Evolutionary conservation across 805 yeast species (phyloP), one percentile per base, ranked within the genome.

Genomic region (Maudiozyma barnettii): DNA sequence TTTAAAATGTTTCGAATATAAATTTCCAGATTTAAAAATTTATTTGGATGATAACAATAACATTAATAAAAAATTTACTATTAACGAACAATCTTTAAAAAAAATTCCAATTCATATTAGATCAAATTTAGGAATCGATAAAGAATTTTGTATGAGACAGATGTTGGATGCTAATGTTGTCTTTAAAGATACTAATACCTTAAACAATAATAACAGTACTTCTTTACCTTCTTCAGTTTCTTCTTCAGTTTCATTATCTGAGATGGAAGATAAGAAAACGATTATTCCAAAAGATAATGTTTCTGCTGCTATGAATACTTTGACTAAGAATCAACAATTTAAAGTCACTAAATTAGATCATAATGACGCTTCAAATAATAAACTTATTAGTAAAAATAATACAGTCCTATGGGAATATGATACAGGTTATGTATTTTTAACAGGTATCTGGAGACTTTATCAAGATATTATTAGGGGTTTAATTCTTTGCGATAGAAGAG

Each of bases 361-460:
- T 40, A 51, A 46, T 36, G 33, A 49, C 40, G 50, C 44, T 18
- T 31, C 44, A 23, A 49, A 51, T 22, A 48, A 46, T 26, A 53
- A 51, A 26, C 51, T 61, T 26, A 55, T 64, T 44, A 63, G 61
- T 43, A 58, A 58, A 54, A 78, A 74, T 49, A 83, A 84, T 55
- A 78, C 88, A 78, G 77, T 88, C 47, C 80, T 87, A 52, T 88
- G 96, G 96, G 93, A 84, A 62, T 81, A 82, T 59, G 76, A 75
- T 53, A 80, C 93, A 2, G 95, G 96, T 0, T 82, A 81, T 60
- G 95, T 88, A 10, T 95, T 86, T 57, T 72, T 88, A 44, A 88
- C 96, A 0, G 95, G 95, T 0, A 74, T 88, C 44, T 88, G 95
- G 95, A 85, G 89, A 63, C 51, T 64, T 30, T 64, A 59, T 52